Percentiles rank a stretch among this genome's conserved stretches.
These are phyloP conservation scores for Sclerotinia glacialis DNA, from an alignment of 2,329 filamentous ascomycete species.

Conservation along the genomic window DNA sequence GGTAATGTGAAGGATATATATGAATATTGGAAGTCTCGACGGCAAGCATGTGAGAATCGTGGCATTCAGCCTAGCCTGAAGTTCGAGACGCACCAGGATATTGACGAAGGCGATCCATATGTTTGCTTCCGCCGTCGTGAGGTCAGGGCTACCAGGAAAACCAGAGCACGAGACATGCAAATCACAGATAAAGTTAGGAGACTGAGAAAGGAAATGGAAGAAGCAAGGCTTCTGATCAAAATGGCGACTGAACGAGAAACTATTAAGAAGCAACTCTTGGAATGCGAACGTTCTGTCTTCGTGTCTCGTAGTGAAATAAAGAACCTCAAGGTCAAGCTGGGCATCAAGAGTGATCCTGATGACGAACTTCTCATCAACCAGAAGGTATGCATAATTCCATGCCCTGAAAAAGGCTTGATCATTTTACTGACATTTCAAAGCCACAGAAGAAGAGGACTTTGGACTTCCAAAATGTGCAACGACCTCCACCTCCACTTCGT, in stretches of 20 bases:
- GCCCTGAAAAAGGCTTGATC: slow-evolving; percentile 5
- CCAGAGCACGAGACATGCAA: slow-evolving; percentile 87
- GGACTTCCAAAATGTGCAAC: slow-evolving; percentile 56
- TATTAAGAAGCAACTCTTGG: slow-evolving; percentile 72
- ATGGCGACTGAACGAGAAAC: slow-evolving; percentile 78
- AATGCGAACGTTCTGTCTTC: slow-evolving; percentile 74
- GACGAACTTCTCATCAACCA: slow-evolving; percentile 95
- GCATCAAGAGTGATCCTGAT: slow-evolving; percentile 71
- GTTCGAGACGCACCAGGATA: slow-evolving; percentile 91
- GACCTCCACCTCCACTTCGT: slow-evolving; percentile 63
- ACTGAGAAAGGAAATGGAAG: slow-evolving; percentile 84
- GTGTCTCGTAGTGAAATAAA: slow-evolving; percentile 79
- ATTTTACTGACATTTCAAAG: slow-evolving; percentile 39
- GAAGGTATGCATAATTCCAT: slow-evolving; percentile 61
- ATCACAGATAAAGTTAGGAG: slow-evolving; percentile 93
- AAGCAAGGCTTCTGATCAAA: slow-evolving; percentile 76
- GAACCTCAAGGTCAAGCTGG: slow-evolving; percentile 81
- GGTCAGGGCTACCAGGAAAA: slow-evolving; percentile 91
- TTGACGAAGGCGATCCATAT: slow-evolving; percentile 93
- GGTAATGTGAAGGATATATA: slow-evolving; percentile 74
- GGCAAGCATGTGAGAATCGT: slow-evolving; percentile 65
- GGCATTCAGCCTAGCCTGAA: slow-evolving; percentile 77
- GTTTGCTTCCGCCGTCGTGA: slow-evolving; percentile 97
- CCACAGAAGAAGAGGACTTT: slow-evolving; percentile 69
- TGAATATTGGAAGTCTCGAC: slow-evolving; percentile 79